Conservation (phyloP, 192 early-diverging fungal genomes). For the Rhizophagus prolifer region DNA sequence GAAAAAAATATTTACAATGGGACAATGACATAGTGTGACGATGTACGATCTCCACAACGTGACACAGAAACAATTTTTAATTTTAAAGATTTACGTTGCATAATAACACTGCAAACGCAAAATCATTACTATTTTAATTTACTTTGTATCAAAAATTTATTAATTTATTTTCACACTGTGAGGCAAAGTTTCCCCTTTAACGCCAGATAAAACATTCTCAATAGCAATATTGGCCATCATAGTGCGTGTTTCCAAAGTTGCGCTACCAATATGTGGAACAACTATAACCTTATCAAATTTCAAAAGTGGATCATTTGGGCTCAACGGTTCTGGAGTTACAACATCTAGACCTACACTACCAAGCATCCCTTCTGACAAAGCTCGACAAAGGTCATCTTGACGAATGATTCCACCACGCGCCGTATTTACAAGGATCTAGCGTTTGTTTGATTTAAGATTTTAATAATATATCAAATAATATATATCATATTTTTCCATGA, state of each 20-base stretch:
- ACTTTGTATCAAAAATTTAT: no score
- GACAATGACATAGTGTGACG: no score
- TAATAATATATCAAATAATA: not conserved
- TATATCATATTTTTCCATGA: not conserved
- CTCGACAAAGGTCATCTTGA: slow-evolving; percentile 68
- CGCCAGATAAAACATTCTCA: slow-evolving; percentile 66
- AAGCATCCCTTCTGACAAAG: slow-evolving; percentile 57
- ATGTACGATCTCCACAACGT: no score
- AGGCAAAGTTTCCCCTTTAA: slow-evolving; percentile 52
- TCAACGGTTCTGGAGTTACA: slow-evolving; percentile 82
- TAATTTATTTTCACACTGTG: not conserved
- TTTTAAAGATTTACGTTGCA: no score
- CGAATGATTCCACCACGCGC: slow-evolving; percentile 78
- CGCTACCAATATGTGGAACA: slow-evolving; percentile 82
- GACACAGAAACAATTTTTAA: no score
- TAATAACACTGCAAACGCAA: no score
- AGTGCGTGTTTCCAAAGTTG: slow-evolving; percentile 79
- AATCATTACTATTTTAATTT: not conserved
- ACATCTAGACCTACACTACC: slow-evolving; percentile 83
- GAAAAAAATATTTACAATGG: no score
- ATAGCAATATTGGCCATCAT: slow-evolving; percentile 76
- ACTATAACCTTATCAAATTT: slow-evolving; percentile 61
- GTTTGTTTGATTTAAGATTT: not conserved
- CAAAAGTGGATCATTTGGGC: slow-evolving; percentile 58
- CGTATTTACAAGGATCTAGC: slow-evolving; percentile 75